phyloP scores from a whole-genome alignment of 495 filamentous ascomycete species.

The Thermochaetoides thermophila region DNA sequence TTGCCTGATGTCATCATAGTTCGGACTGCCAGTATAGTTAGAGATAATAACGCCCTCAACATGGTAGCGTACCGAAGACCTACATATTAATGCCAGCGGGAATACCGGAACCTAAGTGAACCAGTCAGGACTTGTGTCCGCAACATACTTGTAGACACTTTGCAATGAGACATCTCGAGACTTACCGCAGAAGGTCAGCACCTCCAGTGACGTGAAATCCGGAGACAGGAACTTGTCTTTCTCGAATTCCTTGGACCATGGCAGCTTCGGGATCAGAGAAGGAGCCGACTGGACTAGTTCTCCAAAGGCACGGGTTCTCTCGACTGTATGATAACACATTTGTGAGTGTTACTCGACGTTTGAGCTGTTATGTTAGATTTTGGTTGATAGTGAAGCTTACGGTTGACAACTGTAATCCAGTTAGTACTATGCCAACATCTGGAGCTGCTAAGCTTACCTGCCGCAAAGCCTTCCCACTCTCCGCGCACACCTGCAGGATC shows the following conservation, averaged over 20 bases:
- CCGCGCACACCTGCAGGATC: slow-evolving; percentile 84
- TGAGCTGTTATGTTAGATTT: slow-evolving; percentile 1
- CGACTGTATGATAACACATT: too few relatives aligned
- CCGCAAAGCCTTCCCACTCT: slow-evolving; percentile 95
- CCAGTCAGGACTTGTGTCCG: neutral
- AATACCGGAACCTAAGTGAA: slow-evolving; percentile 51
- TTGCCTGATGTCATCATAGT: slow-evolving; percentile 91
- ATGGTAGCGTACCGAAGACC: too few relatives aligned
- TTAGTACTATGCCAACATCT: too few relatives aligned
- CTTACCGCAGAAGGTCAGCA: slow-evolving; percentile 35
- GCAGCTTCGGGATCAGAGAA: slow-evolving; percentile 70
- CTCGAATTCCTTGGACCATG: slow-evolving; percentile 81
- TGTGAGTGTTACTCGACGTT: too few relatives aligned
- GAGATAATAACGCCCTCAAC: slow-evolving; percentile 35
- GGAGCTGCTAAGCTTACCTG: slow-evolving; percentile 17
- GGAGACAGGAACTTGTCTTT: slow-evolving; percentile 90
- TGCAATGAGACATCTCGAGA: neutral
- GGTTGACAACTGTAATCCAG: slow-evolving; percentile 41
- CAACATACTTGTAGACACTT: neutral
- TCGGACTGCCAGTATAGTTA: slow-evolving; percentile 50
- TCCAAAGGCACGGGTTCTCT: slow-evolving; percentile 81
- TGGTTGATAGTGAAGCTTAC: slow-evolving; percentile 7
- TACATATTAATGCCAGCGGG: slow-evolving; percentile 57
- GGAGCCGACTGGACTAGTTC: slow-evolving; percentile 70
- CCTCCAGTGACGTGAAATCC: slow-evolving; percentile 82